These are phyloP conservation scores for Botrytis aclada DNA, from an alignment of 2,329 filamentous ascomycete genomes.

Conservation along the genomic window DNA sequence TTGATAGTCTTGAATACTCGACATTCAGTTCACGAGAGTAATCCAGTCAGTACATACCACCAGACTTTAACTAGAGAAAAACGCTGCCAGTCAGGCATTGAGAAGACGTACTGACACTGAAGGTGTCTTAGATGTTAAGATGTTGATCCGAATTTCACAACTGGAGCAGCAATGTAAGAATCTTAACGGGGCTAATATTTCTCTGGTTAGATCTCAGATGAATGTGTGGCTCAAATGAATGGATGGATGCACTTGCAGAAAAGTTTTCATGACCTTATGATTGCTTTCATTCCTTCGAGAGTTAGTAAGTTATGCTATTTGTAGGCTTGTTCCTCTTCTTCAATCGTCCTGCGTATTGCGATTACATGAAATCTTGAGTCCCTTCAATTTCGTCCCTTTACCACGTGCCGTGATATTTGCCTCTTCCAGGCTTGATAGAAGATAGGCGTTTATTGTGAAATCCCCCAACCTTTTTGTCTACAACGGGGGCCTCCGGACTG, in stretches of 20 bases:
- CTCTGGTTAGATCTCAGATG: not conserved
- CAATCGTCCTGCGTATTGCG: not conserved
- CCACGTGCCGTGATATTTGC: not conserved
- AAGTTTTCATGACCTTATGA: too few species aligned
- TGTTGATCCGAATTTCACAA: not conserved
- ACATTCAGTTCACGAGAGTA: not conserved
- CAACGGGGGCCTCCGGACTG: not conserved
- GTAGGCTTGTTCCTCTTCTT: too few species aligned
- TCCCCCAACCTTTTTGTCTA: not conserved
- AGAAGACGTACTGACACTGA: not conserved
- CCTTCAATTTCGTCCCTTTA: not conserved
- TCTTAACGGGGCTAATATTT: accelerated
- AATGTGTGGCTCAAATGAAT: too few species aligned
- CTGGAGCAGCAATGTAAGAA: not conserved
- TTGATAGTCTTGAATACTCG: not conserved
- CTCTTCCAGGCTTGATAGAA: not conserved
- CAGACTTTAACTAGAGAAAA: not conserved
- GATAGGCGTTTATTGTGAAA: not conserved
- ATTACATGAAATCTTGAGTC: not conserved
- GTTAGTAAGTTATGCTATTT: too few species aligned
- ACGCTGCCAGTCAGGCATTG: accelerated
- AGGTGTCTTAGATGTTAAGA: not conserved
- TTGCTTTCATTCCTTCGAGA: too few species aligned
- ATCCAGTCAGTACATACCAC: not conserved
- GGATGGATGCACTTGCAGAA: too few species aligned